phyloP scores from a whole-genome alignment of 2,329 filamentous ascomycete species.

The Penicillium sclerotiorum region DNA sequence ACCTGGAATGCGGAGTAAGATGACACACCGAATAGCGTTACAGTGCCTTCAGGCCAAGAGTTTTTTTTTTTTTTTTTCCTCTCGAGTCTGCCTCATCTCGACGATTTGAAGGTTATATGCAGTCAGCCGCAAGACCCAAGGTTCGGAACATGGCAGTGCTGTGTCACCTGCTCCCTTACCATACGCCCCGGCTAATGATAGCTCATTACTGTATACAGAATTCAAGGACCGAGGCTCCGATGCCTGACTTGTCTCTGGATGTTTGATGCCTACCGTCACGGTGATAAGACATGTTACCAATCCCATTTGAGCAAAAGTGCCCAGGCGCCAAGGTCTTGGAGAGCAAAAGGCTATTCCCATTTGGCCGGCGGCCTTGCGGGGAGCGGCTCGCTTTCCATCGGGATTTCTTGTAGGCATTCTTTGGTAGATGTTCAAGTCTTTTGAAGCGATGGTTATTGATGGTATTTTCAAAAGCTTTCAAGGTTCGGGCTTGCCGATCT shows the following conservation, averaged over 20 bases:
- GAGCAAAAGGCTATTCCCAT: constrained; percentile 10
- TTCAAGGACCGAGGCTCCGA: neutral
- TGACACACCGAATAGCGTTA: constrained; percentile 2
- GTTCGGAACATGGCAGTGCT: neutral
- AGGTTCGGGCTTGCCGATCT: too few species aligned
- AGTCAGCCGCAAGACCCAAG: neutral
- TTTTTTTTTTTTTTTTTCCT: neutral
- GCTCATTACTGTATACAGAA: constrained; percentile 13
- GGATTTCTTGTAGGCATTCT: neutral
- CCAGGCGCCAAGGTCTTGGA: constrained; percentile 16
- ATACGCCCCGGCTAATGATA: neutral
- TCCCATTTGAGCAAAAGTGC: constrained; percentile 5
- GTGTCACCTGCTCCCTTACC: neutral
- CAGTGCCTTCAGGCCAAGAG: constrained; percentile 6
- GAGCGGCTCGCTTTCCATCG: constrained; percentile 15
- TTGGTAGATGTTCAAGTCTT: neutral
- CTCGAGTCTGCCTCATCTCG: too few species aligned
- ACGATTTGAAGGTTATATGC: too few species aligned
- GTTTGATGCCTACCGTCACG: too few species aligned
- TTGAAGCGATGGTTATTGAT: too few species aligned
- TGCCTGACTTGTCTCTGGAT: constrained; percentile 5
- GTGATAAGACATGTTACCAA: constrained; percentile 7
- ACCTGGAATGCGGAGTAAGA: constrained; percentile 1
- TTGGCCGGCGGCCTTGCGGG: neutral
- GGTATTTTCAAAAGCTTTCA: too few species aligned